Evolutionary conservation across 371 early-diverging fungal genomes (phyloP).

Genomic region (Zancudomyces culisetae): DNA sequence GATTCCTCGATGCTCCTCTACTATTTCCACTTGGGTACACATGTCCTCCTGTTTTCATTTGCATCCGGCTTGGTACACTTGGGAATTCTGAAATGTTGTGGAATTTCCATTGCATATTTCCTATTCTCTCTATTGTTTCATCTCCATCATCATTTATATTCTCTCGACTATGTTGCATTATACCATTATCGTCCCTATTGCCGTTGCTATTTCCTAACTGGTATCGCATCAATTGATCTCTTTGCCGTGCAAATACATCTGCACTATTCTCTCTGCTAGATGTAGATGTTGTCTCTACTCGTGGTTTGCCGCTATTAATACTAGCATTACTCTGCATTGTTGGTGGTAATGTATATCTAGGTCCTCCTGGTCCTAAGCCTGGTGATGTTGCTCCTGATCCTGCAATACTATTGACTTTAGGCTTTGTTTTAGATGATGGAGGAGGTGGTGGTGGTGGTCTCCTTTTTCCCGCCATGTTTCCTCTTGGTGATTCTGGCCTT

Average conservation of each 20-base stretch:
- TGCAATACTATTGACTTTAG: background rate
- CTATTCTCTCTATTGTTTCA: too few relatives aligned
- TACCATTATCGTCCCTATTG: background rate
- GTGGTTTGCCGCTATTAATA: background rate
- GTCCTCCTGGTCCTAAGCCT: background rate
- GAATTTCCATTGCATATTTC: background rate
- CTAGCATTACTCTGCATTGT: background rate
- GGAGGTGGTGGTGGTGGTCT: background rate
- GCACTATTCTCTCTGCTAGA: background rate
- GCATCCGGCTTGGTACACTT: background rate
- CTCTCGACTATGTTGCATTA: too few relatives aligned
- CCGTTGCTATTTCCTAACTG: background rate
- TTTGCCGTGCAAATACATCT: background rate
- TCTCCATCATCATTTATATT: too few relatives aligned
- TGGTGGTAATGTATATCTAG: background rate
- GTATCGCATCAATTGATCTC: background rate
- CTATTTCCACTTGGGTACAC: constrained; percentile 1
- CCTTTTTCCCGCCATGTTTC: background rate
- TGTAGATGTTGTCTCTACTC: background rate
- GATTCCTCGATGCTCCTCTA: background rate
- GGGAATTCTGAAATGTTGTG: background rate
- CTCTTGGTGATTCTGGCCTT: background rate
- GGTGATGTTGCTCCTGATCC: background rate
- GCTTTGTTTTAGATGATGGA: background rate
- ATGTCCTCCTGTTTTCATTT: background rate